Conservation (phyloP, 2,329 filamentous ascomycete genomes). For the Aureobasidium mangrovei region DNA sequence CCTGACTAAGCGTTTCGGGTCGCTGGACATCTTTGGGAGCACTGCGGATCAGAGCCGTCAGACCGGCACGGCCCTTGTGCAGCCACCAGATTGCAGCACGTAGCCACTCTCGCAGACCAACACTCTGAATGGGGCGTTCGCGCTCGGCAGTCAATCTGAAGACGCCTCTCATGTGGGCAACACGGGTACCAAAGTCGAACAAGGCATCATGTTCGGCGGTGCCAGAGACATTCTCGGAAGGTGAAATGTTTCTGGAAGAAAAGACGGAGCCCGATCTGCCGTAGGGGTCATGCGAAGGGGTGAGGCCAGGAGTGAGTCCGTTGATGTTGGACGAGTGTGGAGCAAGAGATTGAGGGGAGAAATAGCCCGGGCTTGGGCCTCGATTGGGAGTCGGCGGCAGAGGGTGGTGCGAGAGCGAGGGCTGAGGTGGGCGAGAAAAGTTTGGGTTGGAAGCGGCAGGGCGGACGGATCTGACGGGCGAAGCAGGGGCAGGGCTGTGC, state of each 20-base stretch:
- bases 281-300: not conserved
- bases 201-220: slow-evolving; percentile 54
- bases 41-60: slow-evolving; percentile 64
- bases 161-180: slow-evolving; percentile 63
- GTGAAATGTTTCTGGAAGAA: slow-evolving; percentile 8
- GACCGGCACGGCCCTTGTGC: slow-evolving; percentile 63
- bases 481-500: not conserved
- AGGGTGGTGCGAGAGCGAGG: not conserved
- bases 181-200: slow-evolving; percentile 59
- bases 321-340: not conserved
- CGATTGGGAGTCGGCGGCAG: not conserved
- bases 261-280: not conserved
- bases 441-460: not conserved
- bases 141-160: slow-evolving; percentile 72
- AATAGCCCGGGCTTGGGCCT: slow-evolving; percentile 1
- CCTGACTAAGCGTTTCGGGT: slow-evolving; percentile 56
- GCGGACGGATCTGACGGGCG: not conserved
- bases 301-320: not conserved
- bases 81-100: slow-evolving; percentile 85
- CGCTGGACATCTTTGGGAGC: slow-evolving; percentile 45
- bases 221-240: slow-evolving; percentile 24
- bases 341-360: slow-evolving; percentile 2
- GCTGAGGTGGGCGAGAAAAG: not conserved
- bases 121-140: slow-evolving; percentile 55
- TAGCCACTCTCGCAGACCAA: slow-evolving; percentile 50